These are phyloP conservation scores for Floccularia luteovirens DNA, from an alignment of 768 basidiomycete species.

Conservation along the genomic window DNA sequence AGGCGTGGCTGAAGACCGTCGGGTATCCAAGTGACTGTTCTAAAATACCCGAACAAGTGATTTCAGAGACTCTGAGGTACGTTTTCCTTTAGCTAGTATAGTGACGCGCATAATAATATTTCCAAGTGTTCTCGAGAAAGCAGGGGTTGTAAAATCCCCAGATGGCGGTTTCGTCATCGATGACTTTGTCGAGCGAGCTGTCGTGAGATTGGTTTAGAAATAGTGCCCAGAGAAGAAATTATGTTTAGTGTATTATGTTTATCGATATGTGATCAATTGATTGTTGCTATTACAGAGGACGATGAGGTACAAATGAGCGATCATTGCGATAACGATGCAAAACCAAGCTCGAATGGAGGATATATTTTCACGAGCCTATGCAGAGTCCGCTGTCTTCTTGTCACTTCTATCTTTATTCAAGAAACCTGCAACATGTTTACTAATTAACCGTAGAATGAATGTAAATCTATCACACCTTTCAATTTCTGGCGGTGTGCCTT, in stretches of 20 bases:
- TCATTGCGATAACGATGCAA: background rate
- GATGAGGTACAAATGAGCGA: background rate
- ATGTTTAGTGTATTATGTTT: background rate
- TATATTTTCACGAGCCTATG: background rate
- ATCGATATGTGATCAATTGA: background rate
- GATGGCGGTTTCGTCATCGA: slow-evolving; percentile 47
- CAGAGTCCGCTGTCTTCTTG: slow-evolving; percentile 9
- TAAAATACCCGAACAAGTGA: slow-evolving; percentile 54
- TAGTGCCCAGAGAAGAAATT: background rate
- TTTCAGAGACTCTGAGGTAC: slow-evolving; percentile 65
- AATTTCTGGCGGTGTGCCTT: slow-evolving; percentile 61
- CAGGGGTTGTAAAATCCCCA: slow-evolving; percentile 60
- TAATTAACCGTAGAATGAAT: background rate
- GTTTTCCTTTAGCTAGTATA: slow-evolving; percentile 9
- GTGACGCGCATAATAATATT: slow-evolving; percentile 4
- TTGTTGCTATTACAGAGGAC: background rate
- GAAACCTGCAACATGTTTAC: slow-evolving; percentile 31
- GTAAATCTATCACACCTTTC: slow-evolving; percentile 41
- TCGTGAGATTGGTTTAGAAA: slow-evolving; percentile 39
- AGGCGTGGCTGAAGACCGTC: slow-evolving; percentile 84
- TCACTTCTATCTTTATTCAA: slow-evolving; percentile 30
- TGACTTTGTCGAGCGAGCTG: slow-evolving; percentile 48
- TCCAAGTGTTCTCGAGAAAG: slow-evolving; percentile 62
- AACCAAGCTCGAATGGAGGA: background rate
- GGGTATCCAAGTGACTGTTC: slow-evolving; percentile 63